Evolutionary conservation across 805 yeast species (phyloP).

Genomic region (Candida sanyiensis): DNA sequence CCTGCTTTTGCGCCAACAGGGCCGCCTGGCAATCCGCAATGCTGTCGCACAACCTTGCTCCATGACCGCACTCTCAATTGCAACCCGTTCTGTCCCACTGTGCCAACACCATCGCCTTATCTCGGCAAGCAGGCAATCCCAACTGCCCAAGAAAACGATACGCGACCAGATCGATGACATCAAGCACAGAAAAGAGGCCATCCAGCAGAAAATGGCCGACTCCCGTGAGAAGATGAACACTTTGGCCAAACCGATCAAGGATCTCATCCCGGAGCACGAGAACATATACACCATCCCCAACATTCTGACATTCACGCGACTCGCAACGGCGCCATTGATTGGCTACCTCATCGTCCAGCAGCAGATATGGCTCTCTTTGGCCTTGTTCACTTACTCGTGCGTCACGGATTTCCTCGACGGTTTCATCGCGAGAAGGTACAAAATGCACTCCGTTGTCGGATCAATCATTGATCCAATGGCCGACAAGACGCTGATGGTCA

Average conservation of each 20-base stretch:
- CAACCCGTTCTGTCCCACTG: no score
- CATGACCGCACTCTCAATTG: no score
- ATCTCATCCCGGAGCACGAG: conserved; percentile 39
- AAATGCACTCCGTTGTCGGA: conserved; percentile 77
- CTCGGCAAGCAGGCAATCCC: no score
- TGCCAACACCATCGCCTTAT: no score
- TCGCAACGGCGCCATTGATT: conserved; percentile 76
- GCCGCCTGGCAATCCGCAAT: no score
- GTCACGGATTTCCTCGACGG: conserved; percentile 93
- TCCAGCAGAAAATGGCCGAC: conserved; percentile 8
- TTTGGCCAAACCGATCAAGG: conserved; percentile 27
- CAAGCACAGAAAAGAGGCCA: conserved; percentile 5
- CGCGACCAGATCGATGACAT: conserved; percentile 9
- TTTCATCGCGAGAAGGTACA: conserved; percentile 74
- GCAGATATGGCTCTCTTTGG: conserved; percentile 58
- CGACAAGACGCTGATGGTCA: conserved; percentile 84
- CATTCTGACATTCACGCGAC: conserved; percentile 71
- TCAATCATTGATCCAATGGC: conserved; percentile 94
- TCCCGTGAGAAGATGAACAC: conserved; percentile 26
- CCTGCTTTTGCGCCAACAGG: no score
- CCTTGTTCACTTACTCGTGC: conserved; percentile 77
- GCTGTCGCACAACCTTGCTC: no score
- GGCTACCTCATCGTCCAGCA: conserved; percentile 72
- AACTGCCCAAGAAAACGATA: conserved; percentile 5
- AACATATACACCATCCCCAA: conserved; percentile 83